phyloP scores from a whole-genome alignment of 352 stramenopile genomes.

The Phytophthora lateralis region DNA sequence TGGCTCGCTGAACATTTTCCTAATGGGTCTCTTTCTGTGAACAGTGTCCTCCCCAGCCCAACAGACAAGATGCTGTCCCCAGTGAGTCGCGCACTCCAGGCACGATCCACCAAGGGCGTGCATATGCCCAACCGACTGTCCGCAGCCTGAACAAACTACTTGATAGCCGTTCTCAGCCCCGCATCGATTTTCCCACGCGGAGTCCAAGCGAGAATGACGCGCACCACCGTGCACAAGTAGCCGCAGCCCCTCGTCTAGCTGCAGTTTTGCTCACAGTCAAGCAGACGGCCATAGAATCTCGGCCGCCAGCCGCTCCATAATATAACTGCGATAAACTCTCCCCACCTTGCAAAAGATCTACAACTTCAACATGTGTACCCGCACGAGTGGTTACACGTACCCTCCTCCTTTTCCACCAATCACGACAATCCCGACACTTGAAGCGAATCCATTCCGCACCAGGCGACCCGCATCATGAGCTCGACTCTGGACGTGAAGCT shows the following conservation, averaged over 20 bases:
- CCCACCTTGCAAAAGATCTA: not conserved
- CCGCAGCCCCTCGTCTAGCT: constrained; percentile 3
- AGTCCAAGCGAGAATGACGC: not conserved
- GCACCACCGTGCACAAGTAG: constrained; percentile 1
- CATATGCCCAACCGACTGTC: constrained; percentile 12
- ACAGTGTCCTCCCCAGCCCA: constrained; percentile 61
- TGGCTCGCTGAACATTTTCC: not conserved
- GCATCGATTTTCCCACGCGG: not conserved
- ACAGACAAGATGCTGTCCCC: constrained; percentile 76
- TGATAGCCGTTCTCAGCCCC: constrained; percentile 4
- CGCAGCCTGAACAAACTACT: constrained; percentile 15
- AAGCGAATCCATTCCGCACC: constrained; percentile 18
- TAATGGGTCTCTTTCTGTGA: constrained; percentile 11
- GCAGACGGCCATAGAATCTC: constrained; percentile 2
- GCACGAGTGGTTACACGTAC: constrained; percentile 7
- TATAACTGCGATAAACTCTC: constrained; percentile 1
- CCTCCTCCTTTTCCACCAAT: constrained; percentile 19
- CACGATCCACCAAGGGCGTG: constrained; percentile 16
- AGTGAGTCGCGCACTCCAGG: constrained; percentile 52
- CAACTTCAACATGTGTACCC: constrained; percentile 7
- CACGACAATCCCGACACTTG: not conserved
- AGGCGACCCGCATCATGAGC: constrained; percentile 47
- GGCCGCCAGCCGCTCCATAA: not conserved
- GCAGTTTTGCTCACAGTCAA: constrained; percentile 18
- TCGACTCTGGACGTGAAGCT: constrained; percentile 87